Evolutionary conservation across 2,329 filamentous ascomycete genomes (phyloP), one percentile per base, ranked within the genome.

Genomic region (Cylindrodendrum hubeiense): DNA sequence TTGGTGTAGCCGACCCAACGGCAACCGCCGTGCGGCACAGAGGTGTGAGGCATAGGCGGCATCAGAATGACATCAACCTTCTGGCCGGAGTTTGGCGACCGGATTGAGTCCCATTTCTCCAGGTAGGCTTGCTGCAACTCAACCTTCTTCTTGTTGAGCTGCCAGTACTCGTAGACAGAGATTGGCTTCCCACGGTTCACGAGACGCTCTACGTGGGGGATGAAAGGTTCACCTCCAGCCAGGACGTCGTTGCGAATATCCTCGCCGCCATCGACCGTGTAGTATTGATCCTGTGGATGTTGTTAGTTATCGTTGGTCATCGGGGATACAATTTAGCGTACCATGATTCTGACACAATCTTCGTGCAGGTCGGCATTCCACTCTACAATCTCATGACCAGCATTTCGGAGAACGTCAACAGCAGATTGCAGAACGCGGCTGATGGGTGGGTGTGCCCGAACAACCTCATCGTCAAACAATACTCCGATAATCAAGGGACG

Each of bases 101-200:
- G 78, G 1, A 80, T 77, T 0, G 74, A 73, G 47, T 85, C 84
- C 89, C 89, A 91, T 62, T 88, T 86, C 52, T 89, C 83, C 1
- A 90, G 80, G 60, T 89, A 90, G 1, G 67, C 67, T 22, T 77
- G 73, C 26, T 76, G 74, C 0, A 76, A 51, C 0, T 78, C 79
- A 26, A 81, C 61, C 71, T 91, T 91, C 26, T 82, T 81, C 65
- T 81, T 86, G 76, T 91, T 91, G 7, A 92, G 80, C 69, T 91
- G 88, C 90, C 89, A 92, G 76, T 91, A 92, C 5, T 89, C 81
- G 62, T 87, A 90, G 0, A 91, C 87, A 0, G 87, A 89, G 15
- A 91, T 87, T 1, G 87, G 74, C 12, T 81, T 68, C 2, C 82
- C 85, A 0, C 82, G 80, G 55, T 86, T 86, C 15, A 91, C 75